Evolutionary conservation across 2,329 filamentous ascomycete genomes (phyloP).

Genomic region (Clonostachys rhizophaga): DNA sequence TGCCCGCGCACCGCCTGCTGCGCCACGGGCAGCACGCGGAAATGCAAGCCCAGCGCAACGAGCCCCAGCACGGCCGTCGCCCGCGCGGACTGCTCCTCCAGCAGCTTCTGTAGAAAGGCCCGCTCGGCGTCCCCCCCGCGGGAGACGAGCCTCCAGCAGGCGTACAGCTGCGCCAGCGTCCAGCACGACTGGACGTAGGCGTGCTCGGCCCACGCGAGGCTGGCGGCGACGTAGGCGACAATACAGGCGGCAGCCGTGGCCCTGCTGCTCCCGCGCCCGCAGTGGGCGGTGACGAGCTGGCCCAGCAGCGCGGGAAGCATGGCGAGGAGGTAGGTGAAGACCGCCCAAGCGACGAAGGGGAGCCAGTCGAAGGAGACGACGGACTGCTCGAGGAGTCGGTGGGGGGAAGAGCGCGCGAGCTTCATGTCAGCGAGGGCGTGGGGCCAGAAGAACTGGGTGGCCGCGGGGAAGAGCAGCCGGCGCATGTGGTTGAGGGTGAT

Average conservation of each 20-base stretch:
- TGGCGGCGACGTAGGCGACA: conserved; percentile 9
- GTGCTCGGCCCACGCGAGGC: conserved; percentile 19
- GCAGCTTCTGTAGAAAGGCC: conserved; percentile 3
- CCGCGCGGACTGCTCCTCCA: conserved; percentile 1
- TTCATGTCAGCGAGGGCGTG: conserved; percentile 26
- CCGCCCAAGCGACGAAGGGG: conserved; percentile 5
- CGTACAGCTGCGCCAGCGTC: conserved; percentile 15
- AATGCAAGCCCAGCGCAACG: neutral
- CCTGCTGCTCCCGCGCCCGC: neutral
- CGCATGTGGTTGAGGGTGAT: conserved; percentile 31
- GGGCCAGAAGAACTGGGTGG: conserved; percentile 19
- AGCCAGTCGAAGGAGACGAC: conserved; percentile 6
- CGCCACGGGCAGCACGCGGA: neutral
- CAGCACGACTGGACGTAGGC: conserved; percentile 17
- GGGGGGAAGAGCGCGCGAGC: conserved; percentile 24
- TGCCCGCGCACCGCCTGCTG: neutral
- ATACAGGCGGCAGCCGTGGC: neutral
- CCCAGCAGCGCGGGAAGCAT: neutral
- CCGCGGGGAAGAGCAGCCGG: conserved; percentile 19
- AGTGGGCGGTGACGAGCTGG: neutral
- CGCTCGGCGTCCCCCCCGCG: conserved; percentile 5
- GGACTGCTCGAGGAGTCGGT: conserved; percentile 21
- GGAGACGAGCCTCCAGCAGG: conserved; percentile 10
- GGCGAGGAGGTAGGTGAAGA: neutral
- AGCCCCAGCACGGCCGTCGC: neutral